Conservation (phyloP, 2,329 filamentous ascomycete genomes). For the Ustulina deusta region DNA sequence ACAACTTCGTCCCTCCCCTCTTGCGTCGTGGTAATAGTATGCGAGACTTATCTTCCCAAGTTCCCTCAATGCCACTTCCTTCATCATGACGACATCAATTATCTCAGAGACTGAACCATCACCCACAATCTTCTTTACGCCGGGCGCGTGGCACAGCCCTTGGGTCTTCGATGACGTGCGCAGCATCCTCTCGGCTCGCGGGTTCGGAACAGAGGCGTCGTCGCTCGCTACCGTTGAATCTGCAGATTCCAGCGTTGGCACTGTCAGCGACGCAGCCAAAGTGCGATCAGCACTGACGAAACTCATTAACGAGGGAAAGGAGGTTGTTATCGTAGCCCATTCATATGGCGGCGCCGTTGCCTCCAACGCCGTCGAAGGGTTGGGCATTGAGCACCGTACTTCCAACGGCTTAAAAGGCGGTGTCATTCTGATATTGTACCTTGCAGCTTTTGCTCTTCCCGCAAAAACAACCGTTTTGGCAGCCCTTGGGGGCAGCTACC, state of each 20-base stretch:
- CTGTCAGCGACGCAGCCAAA: slow-evolving; percentile 13
- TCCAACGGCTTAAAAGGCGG: slow-evolving; percentile 34
- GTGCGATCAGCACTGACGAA: slow-evolving; percentile 5
- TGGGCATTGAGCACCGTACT: slow-evolving; percentile 30
- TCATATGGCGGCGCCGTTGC: slow-evolving; percentile 37
- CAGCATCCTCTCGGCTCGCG: slow-evolving; percentile 18
- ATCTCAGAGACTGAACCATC: not conserved
- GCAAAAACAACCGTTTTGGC: not conserved
- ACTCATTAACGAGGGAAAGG: slow-evolving; percentile 23
- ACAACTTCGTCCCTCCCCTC: not conserved
- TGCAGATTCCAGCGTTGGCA: slow-evolving; percentile 3
- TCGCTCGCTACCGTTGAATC: slow-evolving; percentile 25
- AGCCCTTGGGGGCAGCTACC: not conserved
- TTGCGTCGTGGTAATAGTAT: not conserved
- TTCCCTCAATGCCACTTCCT: not conserved
- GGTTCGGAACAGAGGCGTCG: slow-evolving; percentile 26
- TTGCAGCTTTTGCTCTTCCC: slow-evolving; percentile 31
- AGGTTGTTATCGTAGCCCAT: slow-evolving; percentile 37
- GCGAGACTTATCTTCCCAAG: not conserved
- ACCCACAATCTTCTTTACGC: slow-evolving; percentile 26
- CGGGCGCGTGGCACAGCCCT: slow-evolving; percentile 31
- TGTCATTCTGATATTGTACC: slow-evolving; percentile 33
- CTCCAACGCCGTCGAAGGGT: slow-evolving; percentile 30
- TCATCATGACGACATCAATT: not conserved
- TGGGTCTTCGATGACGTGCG: slow-evolving; percentile 28